Base-by-base conservation (phyloP, 129 eudicot species). In the Flaveria trinervia region DNA sequence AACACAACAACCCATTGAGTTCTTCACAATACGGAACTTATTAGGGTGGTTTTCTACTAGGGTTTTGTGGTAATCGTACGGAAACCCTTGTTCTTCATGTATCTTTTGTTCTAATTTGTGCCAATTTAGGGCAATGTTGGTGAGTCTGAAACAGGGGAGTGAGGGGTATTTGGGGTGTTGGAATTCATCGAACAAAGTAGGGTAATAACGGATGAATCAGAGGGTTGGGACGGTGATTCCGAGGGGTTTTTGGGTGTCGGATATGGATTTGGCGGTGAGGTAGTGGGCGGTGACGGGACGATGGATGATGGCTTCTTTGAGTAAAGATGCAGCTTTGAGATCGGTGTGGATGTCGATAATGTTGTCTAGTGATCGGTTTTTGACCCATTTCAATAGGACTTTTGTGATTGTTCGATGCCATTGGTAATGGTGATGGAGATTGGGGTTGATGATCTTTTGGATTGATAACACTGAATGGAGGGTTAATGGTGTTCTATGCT, bases 211-310 rank as follows among this genome's bases (percentile, higher is more conserved):
- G 54, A 91, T 77, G 74, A 93, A 93, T 23, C 98, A 93, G 66
- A 93, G 88, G 39, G 95, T 84, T 4, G 98, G 97, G 71, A 93
- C 83, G 10, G 98, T 91, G 79, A 93, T 84, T 16, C 97, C 96
- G 57, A 93, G 88, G 48, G 76, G 77, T 78, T 89, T 94, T 65
- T 89, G 97, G 80, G 93, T 79, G 61, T 80, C 88, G 20, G 82
- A 30, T 67, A 92, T 80, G 13, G 90, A 79, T 82, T 82, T 85
- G 16, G 90, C 77, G 48, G 92, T 92, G 76, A 92, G 65, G 81
- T 59, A 89, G 13, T 84, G 87, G 41, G 91, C 76, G 68, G 96
- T 17, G 28, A 90, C 16, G 25, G 92, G 96, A 16, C 75, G 68
- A 80, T 80, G 59, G 69, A 74, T 46, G 49, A 92, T 92, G 56